Base-by-base conservation (phyloP, 2,329 filamentous ascomycete genomes). In the Ascocoryne sarcoides region DNA sequence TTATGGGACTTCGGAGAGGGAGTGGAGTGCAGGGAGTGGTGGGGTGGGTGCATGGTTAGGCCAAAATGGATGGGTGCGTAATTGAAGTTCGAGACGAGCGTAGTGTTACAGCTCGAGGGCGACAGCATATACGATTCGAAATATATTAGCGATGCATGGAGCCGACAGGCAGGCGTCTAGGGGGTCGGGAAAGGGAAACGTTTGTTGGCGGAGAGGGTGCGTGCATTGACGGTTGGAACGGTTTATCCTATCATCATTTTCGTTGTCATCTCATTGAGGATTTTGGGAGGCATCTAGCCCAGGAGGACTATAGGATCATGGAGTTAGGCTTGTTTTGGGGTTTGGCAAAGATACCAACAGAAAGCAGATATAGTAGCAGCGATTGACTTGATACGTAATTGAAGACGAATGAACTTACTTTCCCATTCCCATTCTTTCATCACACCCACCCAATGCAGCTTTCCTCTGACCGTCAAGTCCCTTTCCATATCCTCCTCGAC, bases 381-480 rank as follows among this genome's bases (percentile, higher is more conserved):
- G 23, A 40, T 20, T 26, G 16, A 40, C 26, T 19, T 18, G 12
- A 23, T 23, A 28, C 26, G 3, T 9, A 18, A 43, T 37, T 21
- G 15, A 44, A 30, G 29, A 3, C 29, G 37, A 37, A 18, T 17
- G 36, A 51, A 64, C 70, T 63, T 64, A 82, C 79, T 72, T 69
- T 84, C 79, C 79, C 80, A 84, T n/a, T 68, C 65, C 76, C 76
- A 82, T 50, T 83, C 79, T 46, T 71, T 73, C 80, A 84, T 84
- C 31, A 84, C 77, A 28, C 78, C 75, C 7, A 82, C 65, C 80
- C 80, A 84, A 60, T 84, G 80, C 53, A 81, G 60, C 33, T 66
- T 66, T 3, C 80, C 79, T 47, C 75, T 69, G n/a, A 84, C 76
- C 3, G 77, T 82, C 53, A 75, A 71, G 37, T 79, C 74, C 39